Evolutionary conservation across 768 basidiomycete genomes (phyloP).

Genomic region (Lactarius deliciosus): DNA sequence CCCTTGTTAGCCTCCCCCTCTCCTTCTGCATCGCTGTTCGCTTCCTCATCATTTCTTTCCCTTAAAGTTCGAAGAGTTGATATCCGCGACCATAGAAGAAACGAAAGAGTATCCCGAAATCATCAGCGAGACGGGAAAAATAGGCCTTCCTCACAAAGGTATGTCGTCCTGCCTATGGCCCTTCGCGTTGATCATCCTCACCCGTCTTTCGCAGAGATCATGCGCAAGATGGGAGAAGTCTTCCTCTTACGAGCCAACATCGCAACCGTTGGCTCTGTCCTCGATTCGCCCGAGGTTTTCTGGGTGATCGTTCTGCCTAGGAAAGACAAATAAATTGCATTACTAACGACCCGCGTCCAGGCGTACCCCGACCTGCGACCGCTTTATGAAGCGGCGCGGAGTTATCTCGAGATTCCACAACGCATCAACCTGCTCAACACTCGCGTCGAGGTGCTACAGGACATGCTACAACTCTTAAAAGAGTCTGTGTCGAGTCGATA

Average conservation of each 20-base stretch:
- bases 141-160: slow-evolving; percentile 86
- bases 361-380: slow-evolving; percentile 95
- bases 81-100: slow-evolving; percentile 91
- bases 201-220: slow-evolving; percentile 62
- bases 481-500: slow-evolving; percentile 92
- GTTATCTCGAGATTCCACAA: slow-evolving; percentile 93
- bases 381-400: slow-evolving; percentile 88
- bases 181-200: neutral
- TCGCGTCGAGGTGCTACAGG: slow-evolving; percentile 93
- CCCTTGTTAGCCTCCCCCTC: slow-evolving; percentile 53
- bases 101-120: slow-evolving; percentile 95
- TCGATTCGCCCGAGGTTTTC: slow-evolving; percentile 95
- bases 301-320: slow-evolving; percentile 58
- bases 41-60: neutral
- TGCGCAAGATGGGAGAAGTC: slow-evolving; percentile 95
- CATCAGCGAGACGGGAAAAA: slow-evolving; percentile 92
- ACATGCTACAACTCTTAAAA: slow-evolving; percentile 93
- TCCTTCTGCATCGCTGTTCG: neutral
- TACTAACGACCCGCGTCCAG: slow-evolving; percentile 42
- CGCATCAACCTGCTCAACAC: slow-evolving; percentile 91
- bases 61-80: slow-evolving; percentile 82
- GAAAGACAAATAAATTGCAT: slow-evolving; percentile 28
- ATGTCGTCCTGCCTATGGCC: slow-evolving; percentile 12
- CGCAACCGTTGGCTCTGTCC: slow-evolving; percentile 93
- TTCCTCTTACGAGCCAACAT: slow-evolving; percentile 94